Conservation (phyloP, 2,329 filamentous ascomycete species). For the Ophiostoma pallidulum region DNA sequence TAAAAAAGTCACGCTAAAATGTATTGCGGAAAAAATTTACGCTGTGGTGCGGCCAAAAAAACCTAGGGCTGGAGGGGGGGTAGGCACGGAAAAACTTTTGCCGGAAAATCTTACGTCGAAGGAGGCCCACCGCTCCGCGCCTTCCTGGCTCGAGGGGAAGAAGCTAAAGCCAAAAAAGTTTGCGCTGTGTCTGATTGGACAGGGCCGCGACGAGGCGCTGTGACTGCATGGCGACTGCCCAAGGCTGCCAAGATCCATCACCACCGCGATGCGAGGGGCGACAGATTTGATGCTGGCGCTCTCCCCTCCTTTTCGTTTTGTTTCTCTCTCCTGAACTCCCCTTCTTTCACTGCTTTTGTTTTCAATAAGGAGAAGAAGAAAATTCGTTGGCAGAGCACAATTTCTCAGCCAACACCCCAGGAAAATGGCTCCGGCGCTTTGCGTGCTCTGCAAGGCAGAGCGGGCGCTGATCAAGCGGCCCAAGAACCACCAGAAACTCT, state of each 20-base stretch:
- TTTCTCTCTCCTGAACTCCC: slow-evolving; percentile 4
- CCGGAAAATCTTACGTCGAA: neutral
- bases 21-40: slow-evolving; percentile 11
- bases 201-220: neutral
- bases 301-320: neutral
- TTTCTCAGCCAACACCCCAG: no score
- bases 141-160: no score
- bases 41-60: slow-evolving; percentile 13
- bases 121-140: no score
- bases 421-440: slow-evolving; percentile 66
- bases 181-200: slow-evolving; percentile 5
- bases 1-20: slow-evolving; percentile 8
- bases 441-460: slow-evolving; percentile 64
- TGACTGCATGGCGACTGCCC: neutral
- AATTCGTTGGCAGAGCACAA: no score
- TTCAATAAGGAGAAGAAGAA: no score
- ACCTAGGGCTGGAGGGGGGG: slow-evolving; percentile 19
- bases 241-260: slow-evolving; percentile 7
- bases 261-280: neutral
- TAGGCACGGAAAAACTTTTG: slow-evolving; percentile 7
- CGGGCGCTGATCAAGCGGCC: slow-evolving; percentile 86
- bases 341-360: no score
- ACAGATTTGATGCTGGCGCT: neutral
- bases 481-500: slow-evolving; percentile 91
- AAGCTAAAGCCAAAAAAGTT: no score